These are phyloP conservation scores for Nephelium lappaceum DNA, from an alignment of 345 rosid genomes.

Conservation along the genomic window DNA sequence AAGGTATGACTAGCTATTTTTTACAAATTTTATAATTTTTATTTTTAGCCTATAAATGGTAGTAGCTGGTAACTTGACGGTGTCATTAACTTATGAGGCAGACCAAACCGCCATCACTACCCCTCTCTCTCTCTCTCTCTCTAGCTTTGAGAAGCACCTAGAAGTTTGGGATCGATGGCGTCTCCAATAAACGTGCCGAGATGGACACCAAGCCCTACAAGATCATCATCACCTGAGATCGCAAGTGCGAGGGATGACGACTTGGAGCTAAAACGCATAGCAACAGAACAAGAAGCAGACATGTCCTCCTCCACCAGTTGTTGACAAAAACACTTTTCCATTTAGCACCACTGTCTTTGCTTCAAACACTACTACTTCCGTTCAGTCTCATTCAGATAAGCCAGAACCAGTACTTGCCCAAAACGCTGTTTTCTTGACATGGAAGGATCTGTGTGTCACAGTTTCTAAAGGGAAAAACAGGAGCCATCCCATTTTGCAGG, in stretches of 20 bases:
- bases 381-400: no score
- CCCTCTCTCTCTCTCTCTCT: no score
- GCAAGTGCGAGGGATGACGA: neutral
- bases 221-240: neutral
- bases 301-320: neutral
- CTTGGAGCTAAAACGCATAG: constrained; percentile 13
- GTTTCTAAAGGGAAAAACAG: constrained; percentile 31
- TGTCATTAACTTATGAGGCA: neutral
- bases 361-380: no score
- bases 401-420: no score
- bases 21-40: no score
- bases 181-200: neutral
- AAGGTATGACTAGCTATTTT: no score
- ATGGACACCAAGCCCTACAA: constrained; percentile 22
- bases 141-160: no score
- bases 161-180: constrained; percentile 1
- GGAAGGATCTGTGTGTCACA: constrained; percentile 48
- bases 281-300: neutral
- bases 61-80: no score
- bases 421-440: constrained; percentile 37
- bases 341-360: constrained; percentile 10
- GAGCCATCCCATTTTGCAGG: constrained; percentile 30
- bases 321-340: constrained; percentile 2
- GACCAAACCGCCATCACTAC: neutral
- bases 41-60: no score